Base-by-base conservation (phyloP, 768 basidiomycete genomes). In the Boletus reticuloceps region DNA sequence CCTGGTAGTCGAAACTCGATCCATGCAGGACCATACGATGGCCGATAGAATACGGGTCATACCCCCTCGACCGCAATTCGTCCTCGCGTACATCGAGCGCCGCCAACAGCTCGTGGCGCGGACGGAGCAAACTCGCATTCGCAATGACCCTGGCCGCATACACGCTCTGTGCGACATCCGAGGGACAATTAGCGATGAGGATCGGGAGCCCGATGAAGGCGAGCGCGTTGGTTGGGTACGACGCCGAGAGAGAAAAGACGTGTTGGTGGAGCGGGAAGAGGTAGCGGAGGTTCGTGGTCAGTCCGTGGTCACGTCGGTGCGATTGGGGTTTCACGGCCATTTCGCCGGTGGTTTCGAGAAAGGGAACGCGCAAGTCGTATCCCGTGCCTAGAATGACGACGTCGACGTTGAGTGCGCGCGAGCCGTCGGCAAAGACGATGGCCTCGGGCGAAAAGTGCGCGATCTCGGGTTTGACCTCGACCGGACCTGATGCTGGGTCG, bases 181-280 rank as follows among this genome's bases (percentile, higher is more conserved):
- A 76, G 4, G 79, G 77, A 46, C 76, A 79, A 64, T 80, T 81
- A 6, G 75, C 68, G 37, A 80, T 76, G 47, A 72, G 64, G 5
- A 76, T 72, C 3, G 81, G 81, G 4, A 84, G 71, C 3, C 48
- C 49, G 39, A 50, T 41, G 39, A 41, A 50, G 29, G 39, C 49
- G 38, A 50, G 48, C 25, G 48, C 48, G 27, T 49, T 49, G 3
- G 38, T 29, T n/a, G 48, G 48, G 48, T 49, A 49, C 25, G 38
- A 63, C 6, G 76, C 62, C n/a, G 75, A 74, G 40, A 84, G 67
- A 14, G 79, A 80, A 58, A 86, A 76, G 25, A 84, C 77, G 64
- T 83, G 79, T 27, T 70, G 64, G 62, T 82, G 74, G 6, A 85
- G 65, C 2, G 84, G 83, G 64, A 80, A 81, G 39, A 85, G 75